Conservation (phyloP, 2,329 filamentous ascomycete species). For the Aspergillus novofumigatus region DNA sequence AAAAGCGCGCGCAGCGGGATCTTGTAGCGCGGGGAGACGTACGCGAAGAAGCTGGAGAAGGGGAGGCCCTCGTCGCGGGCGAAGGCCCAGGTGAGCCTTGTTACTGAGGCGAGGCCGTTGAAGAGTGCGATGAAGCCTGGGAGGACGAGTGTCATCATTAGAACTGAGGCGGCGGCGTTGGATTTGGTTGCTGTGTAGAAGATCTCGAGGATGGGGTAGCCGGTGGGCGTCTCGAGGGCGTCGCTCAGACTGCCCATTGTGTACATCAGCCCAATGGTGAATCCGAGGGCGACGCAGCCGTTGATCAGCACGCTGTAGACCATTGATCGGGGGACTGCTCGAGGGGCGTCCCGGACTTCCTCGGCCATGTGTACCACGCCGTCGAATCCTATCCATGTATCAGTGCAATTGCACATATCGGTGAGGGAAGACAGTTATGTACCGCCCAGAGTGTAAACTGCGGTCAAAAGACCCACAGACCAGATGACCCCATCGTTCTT, state of each 20-base stretch:
- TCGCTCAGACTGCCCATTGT: constrained; percentile 38
- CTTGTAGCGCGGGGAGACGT: constrained; percentile 30
- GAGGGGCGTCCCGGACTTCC: constrained; percentile 45
- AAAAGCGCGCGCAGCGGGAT: constrained; percentile 39
- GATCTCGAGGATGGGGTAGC: constrained; percentile 48
- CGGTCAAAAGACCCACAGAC: constrained; percentile 14
- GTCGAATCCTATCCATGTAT: constrained; percentile 17
- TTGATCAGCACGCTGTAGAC: constrained; percentile 45
- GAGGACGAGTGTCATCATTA: constrained; percentile 35
- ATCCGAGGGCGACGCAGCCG: constrained; percentile 42
- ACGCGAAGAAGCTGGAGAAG: constrained; percentile 23
- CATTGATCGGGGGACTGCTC: constrained; percentile 45
- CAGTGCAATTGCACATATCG: no score
- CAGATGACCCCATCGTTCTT: constrained; percentile 5
- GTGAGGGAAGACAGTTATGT: not conserved
- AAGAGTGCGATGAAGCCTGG: constrained; percentile 23
- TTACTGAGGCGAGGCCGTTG: constrained; percentile 30
- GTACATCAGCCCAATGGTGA: constrained; percentile 41
- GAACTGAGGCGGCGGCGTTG: constrained; percentile 38
- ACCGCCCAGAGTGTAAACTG: constrained; percentile 15
- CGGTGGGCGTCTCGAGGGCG: constrained; percentile 38
- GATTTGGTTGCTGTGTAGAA: constrained; percentile 47
- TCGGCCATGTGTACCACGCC: constrained; percentile 40
- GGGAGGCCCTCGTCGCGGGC: constrained; percentile 41
- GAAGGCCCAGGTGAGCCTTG: constrained; percentile 25